Percentiles rank a stretch among this genome's conserved stretches.
phyloP scores from a whole-genome alignment of 176 grass and related monocot species.

The Avena insularis region DNA sequence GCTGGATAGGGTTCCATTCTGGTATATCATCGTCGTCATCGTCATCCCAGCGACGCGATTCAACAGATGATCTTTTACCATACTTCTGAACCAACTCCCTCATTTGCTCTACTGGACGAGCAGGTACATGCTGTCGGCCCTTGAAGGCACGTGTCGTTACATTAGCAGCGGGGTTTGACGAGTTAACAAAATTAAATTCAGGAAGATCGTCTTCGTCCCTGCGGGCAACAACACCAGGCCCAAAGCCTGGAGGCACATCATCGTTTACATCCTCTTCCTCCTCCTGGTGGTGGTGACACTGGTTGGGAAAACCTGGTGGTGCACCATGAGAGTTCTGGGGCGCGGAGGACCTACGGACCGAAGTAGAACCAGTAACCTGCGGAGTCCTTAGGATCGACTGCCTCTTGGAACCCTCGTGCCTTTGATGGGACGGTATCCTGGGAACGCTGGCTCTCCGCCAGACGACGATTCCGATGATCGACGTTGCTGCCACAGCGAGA shows the following conservation, averaged over 20 bases:
- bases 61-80: constrained; percentile 65
- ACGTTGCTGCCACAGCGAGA: constrained; percentile 46
- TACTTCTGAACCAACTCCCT: constrained; percentile 69
- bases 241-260: constrained; percentile 94
- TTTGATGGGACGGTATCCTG: constrained; percentile 58
- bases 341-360: constrained; percentile 40
- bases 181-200: constrained; percentile 71
- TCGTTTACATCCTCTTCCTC: constrained; percentile 70
- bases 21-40: constrained; percentile 94
- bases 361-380: constrained; percentile 51
- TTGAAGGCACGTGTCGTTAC: constrained; percentile 55
- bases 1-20: constrained; percentile 78
- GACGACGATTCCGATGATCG: constrained; percentile 77
- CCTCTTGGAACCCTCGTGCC: constrained; percentile 62
- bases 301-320: constrained; percentile 48
- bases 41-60: constrained; percentile 31
- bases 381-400: constrained; percentile 62
- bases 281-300: not conserved
- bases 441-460: constrained; percentile 76
- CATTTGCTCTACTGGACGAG: constrained; percentile 64
- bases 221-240: constrained; percentile 57
- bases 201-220: constrained; percentile 76
- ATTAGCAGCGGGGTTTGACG: constrained; percentile 59
- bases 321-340: constrained; percentile 25
- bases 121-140: constrained; percentile 46